These are phyloP conservation scores for Triticum monococcum DNA, from an alignment of 176 grass and related monocot genomes.

Conservation along the genomic window DNA sequence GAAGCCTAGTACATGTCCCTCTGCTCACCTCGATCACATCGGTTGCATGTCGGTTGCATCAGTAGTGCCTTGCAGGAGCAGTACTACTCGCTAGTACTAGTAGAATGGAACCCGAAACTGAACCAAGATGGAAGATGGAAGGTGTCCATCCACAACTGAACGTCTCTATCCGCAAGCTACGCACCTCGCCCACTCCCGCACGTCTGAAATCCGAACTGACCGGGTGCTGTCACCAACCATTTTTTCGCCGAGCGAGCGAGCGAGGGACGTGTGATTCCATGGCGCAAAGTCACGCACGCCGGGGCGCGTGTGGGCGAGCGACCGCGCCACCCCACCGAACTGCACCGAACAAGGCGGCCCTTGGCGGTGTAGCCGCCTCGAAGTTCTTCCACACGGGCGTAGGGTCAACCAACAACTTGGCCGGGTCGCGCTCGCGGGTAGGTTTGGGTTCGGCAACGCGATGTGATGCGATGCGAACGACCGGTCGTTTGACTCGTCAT, in stretches of 20 bases:
- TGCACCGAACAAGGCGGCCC: constrained; percentile 9
- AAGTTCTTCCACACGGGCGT: not conserved
- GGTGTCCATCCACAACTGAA: not conserved
- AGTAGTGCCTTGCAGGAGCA: not conserved
- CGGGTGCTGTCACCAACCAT: not conserved
- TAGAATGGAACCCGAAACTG: not conserved
- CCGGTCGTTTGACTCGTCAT: not conserved
- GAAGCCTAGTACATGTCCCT: not conserved
- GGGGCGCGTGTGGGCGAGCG: not conserved
- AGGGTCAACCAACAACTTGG: not conserved
- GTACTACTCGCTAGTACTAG: not conserved
- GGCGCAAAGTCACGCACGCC: not conserved
- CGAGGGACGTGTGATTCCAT: not conserved
- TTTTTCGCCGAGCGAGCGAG: not conserved
- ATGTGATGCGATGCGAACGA: not conserved
- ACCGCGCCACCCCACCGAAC: constrained; percentile 36
- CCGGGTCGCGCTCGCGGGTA: not conserved
- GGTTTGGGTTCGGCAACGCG: not conserved
- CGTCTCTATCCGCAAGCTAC: not conserved
- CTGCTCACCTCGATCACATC: not conserved
- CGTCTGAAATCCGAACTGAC: not conserved
- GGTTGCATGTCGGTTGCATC: not conserved
- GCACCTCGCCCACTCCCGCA: not conserved
- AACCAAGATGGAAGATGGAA: not conserved
- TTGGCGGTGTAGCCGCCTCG: not conserved